A percentile compares a stretch with the other conserved stretches of the same genome.
Conservation (phyloP, 768 basidiomycete genomes). For the Amanita phalloides region DNA sequence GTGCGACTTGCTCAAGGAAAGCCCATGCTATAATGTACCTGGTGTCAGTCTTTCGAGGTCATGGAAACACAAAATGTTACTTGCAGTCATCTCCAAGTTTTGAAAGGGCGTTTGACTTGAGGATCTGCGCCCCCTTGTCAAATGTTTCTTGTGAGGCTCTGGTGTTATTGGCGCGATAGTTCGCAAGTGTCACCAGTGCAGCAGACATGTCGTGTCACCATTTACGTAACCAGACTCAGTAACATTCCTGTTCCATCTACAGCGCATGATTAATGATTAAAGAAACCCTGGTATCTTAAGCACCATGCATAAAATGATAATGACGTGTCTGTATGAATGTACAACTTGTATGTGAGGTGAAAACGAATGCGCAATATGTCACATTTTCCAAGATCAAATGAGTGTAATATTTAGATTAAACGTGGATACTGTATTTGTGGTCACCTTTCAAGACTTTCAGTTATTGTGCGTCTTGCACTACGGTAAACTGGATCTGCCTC, state of each 20-base stretch:
- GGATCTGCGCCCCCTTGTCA: slow-evolving; percentile 36
- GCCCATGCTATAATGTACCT: slow-evolving; percentile 49
- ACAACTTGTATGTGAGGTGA: background rate
- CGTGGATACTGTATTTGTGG: background rate
- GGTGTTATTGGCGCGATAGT: slow-evolving; percentile 39
- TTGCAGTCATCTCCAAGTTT: slow-evolving; percentile 50
- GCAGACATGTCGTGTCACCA: slow-evolving; percentile 19
- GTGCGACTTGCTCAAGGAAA: slow-evolving; percentile 68
- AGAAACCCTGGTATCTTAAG: background rate
- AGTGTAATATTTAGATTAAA: slow-evolving; percentile 4
- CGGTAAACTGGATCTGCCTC: background rate
- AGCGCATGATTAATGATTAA: background rate
- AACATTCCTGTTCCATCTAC: background rate
- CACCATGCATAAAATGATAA: slow-evolving; percentile 1
- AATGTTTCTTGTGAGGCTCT: slow-evolving; percentile 52
- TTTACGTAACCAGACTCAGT: background rate
- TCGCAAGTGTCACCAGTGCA: slow-evolving; percentile 42
- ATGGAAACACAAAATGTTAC: slow-evolving; percentile 2
- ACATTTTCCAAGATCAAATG: slow-evolving; percentile 1
- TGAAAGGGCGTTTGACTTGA: slow-evolving; percentile 32
- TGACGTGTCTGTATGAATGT: background rate
- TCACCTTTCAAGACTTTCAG: background rate
- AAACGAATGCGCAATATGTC: slow-evolving; percentile 1
- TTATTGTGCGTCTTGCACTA: slow-evolving; percentile 4
- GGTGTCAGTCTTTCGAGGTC: background rate